Percentiles rank a stretch among this genome's conserved stretches.
These are phyloP conservation scores for Erodium maritimum DNA, from an alignment of 345 rosid species.

Conservation along the genomic window DNA sequence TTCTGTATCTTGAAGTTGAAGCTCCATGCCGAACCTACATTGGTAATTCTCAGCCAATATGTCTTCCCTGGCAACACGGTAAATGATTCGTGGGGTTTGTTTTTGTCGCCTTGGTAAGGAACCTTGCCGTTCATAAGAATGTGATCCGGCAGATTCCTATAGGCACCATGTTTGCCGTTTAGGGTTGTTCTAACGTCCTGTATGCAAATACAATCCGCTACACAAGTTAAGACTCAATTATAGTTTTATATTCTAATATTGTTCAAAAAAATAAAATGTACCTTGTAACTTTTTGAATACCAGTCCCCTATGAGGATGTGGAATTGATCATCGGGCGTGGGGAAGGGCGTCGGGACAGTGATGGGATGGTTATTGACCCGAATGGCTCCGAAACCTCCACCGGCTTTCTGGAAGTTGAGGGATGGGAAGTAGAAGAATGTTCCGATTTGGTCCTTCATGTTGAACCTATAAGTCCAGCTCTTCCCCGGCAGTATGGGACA, in stretches of 20 bases:
- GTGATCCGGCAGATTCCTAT: constrained; percentile 13
- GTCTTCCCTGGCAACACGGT: constrained; percentile 34
- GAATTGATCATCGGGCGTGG: constrained; percentile 40
- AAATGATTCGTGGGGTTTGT: constrained; percentile 25
- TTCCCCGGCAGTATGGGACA: constrained; percentile 41
- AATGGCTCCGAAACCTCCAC: constrained; percentile 40
- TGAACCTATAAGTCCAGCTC: constrained; percentile 47
- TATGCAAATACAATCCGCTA: too few species aligned
- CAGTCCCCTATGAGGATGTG: constrained; percentile 52
- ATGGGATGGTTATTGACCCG: constrained; percentile 41
- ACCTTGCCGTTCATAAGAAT: constrained; percentile 46
- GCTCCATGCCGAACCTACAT: constrained; percentile 20
- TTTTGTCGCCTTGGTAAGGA: constrained; percentile 15
- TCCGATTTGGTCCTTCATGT: constrained; percentile 54
- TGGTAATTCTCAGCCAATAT: constrained; percentile 34
- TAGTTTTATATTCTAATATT: too few species aligned
- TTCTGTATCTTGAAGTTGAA: constrained; percentile 33
- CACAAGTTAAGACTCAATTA: too few species aligned
- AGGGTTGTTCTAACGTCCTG: constrained; percentile 15
- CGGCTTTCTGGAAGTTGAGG: constrained; percentile 40
- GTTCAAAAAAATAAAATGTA: too few species aligned
- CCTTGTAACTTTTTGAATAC: constrained; percentile 28
- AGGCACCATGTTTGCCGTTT: background rate
- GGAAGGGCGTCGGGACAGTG: constrained; percentile 33
- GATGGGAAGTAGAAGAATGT: constrained; percentile 49